phyloP scores from a whole-genome alignment of 2,329 filamentous ascomycete species.

The Nemania serpens region DNA sequence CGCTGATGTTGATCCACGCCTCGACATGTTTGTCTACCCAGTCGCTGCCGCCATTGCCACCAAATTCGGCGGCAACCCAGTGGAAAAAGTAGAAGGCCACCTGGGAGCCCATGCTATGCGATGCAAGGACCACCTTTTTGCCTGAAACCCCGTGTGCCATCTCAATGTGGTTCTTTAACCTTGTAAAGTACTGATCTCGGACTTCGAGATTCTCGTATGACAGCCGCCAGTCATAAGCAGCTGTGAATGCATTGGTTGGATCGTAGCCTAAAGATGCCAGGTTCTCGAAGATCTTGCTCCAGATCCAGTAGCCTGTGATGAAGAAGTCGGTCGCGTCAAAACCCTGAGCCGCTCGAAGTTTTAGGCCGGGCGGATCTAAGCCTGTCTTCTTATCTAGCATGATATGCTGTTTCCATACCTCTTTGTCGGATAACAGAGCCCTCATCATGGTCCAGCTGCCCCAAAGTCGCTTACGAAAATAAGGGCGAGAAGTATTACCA shows the following conservation, averaged over 20 bases:
- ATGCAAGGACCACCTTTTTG: constrained; percentile 83
- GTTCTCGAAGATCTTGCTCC: constrained; percentile 98
- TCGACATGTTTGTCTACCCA: constrained; percentile 94
- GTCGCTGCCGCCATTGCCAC: constrained; percentile 77
- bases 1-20: constrained; percentile 97
- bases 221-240: constrained; percentile 87
- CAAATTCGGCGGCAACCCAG: constrained; percentile 77
- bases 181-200: constrained; percentile 91
- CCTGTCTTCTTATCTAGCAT: constrained; percentile 95
- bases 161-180: constrained; percentile 89
- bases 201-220: constrained; percentile 88
- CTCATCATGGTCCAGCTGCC: constrained; percentile 99
- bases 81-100: constrained; percentile 86
- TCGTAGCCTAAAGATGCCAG: constrained; percentile 95
- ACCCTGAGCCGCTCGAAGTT: constrained; percentile 89
- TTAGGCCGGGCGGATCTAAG: constrained; percentile 86
- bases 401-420: constrained; percentile 92
- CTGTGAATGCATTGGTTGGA: constrained; percentile 73
- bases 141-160: constrained; percentile 73
- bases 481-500: constrained; percentile 78
- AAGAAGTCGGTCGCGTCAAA: constrained; percentile 99
- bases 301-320: constrained; percentile 93
- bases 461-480: constrained; percentile 94
- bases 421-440: constrained; percentile 89
- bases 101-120: constrained; percentile 97